Base-by-base conservation (phyloP, 75 land plant species). In the Pinus taeda region DNA sequence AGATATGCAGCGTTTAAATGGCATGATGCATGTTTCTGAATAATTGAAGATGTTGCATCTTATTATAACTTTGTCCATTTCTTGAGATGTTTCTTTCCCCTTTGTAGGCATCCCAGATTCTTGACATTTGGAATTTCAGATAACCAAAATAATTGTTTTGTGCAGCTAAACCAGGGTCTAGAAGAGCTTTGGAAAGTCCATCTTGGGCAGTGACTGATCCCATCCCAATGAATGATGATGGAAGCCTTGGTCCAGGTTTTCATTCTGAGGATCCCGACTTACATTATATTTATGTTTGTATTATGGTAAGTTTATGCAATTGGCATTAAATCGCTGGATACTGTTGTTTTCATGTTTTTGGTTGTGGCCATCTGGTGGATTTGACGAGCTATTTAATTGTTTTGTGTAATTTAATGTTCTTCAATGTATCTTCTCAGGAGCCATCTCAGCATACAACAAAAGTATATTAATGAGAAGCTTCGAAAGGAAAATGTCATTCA, bases 281-380 rank as follows among this genome's bases (percentile, higher is more conserved):
- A 71, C 98, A 96, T 83, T 96, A 96, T 72, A 85, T 93, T 49
- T 96, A 93, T 79, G 85, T 96, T 33, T 93, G 98, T 73, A 83
- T 49, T 1, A 91, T 89, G 96, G 98, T 95, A 26, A 77, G 95
- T 82, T 73, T 56, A 22, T 73, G 58, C 9, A 18, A 22, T 55
- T 55, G 15, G 15, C 55, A 56, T 49, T 49, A 49, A 49, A 49
- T 49, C 55, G 9, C 2, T 49, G 55, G 55, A 49, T 49, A 11
- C 55, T 8, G 55, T 49, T 9, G 55, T 9, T 49, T 49, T 49
- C 55, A 49, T 49, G 11, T 49, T 49, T 2, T 49, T 8, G 55
- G 55, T 49, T 8, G 9, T 8, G 55, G 55, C 55, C 55, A 49
- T 49, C 55, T 49, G 55, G 9, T 49, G 55, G 11, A 49, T 12